A percentile compares a stretch with the other conserved stretches of the same genome.
Evolutionary conservation across 1,284 basidiomycete species (phyloP).

Genomic region (Pisolithus thermaeus): DNA sequence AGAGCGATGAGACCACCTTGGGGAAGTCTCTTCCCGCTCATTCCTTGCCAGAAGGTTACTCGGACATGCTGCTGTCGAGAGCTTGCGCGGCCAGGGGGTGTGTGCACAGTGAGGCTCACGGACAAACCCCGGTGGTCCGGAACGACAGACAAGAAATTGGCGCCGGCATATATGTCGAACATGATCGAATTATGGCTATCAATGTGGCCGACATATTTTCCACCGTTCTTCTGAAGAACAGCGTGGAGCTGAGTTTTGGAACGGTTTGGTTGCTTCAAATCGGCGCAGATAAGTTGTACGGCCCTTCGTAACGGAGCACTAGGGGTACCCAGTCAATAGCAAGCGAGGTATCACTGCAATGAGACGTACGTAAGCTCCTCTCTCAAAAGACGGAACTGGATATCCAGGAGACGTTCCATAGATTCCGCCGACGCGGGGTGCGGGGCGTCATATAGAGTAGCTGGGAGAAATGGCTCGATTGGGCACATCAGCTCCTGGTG

Average conservation of each 20-base stretch:
- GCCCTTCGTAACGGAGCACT: slow-evolving; percentile 50
- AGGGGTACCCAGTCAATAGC: not conserved
- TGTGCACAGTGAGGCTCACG: slow-evolving; percentile 36
- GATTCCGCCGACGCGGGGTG: slow-evolving; percentile 50
- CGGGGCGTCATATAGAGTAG: slow-evolving; percentile 50
- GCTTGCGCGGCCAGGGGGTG: slow-evolving; percentile 52
- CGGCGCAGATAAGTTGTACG: slow-evolving; percentile 39
- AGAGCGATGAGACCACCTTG: slow-evolving; percentile 54
- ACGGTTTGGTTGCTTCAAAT: slow-evolving; percentile 27
- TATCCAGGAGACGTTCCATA: slow-evolving; percentile 60
- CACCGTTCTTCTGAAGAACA: slow-evolving; percentile 38
- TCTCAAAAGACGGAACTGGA: slow-evolving; percentile 64
- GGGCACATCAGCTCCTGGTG: slow-evolving; percentile 49
- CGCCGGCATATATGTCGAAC: slow-evolving; percentile 54
- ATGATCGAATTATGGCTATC: slow-evolving; percentile 40
- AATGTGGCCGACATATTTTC: slow-evolving; percentile 37
- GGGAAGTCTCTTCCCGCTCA: slow-evolving; percentile 46
- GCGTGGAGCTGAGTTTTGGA: slow-evolving; percentile 29
- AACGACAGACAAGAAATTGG: slow-evolving; percentile 36
- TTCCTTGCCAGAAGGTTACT: slow-evolving; percentile 46
- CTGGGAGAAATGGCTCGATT: slow-evolving; percentile 49
- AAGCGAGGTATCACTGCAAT: not conserved
- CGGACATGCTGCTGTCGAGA: slow-evolving; percentile 29
- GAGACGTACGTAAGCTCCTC: slow-evolving; percentile 58
- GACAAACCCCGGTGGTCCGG: slow-evolving; percentile 47